These are phyloP conservation scores for Blepharisma japonicum DNA, from an alignment of 73 alveolate species.

Conservation along the genomic window DNA sequence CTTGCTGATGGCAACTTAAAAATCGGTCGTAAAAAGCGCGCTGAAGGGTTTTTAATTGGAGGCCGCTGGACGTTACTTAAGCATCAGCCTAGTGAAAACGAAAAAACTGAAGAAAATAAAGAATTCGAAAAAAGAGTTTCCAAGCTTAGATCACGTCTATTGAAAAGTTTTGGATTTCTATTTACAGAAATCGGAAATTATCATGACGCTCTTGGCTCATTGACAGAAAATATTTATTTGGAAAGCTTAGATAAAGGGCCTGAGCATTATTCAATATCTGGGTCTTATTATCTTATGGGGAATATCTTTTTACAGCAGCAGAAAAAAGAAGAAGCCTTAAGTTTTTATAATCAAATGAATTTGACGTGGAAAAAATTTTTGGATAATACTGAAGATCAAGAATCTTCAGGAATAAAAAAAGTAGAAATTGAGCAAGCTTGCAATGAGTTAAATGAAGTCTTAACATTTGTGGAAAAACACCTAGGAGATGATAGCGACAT, in stretches of 20 bases:
- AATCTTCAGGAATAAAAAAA: background rate
- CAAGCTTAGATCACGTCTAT: slow-evolving; percentile 11
- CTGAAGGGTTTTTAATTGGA: slow-evolving; percentile 10
- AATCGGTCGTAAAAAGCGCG: background rate
- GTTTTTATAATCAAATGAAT: slow-evolving; percentile 25
- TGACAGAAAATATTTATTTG: slow-evolving; percentile 21
- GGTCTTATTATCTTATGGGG: slow-evolving; percentile 20
- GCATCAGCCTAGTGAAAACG: slow-evolving; percentile 25
- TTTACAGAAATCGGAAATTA: slow-evolving; percentile 13
- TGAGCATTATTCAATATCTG: slow-evolving; percentile 9
- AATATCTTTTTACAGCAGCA: background rate
- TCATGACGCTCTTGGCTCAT: background rate
- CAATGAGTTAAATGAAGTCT: slow-evolving; percentile 16
- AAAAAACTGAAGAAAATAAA: background rate
- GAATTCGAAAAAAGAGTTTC: slow-evolving; percentile 10
- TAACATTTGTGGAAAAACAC: background rate
- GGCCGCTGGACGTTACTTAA: slow-evolving; percentile 16
- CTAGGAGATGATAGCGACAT: background rate
- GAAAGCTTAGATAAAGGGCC: slow-evolving; percentile 28
- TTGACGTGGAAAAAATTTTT: slow-evolving; percentile 19
- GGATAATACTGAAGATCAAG: background rate
- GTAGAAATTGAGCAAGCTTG: slow-evolving; percentile 18
- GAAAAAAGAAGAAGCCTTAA: slow-evolving; percentile 7
- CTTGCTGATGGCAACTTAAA: slow-evolving; percentile 19
- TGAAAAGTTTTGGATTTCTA: slow-evolving; percentile 12